Evolutionary conservation across 2,329 filamentous ascomycete species (phyloP).

Genomic region (Verticillium zaregamsianum): DNA sequence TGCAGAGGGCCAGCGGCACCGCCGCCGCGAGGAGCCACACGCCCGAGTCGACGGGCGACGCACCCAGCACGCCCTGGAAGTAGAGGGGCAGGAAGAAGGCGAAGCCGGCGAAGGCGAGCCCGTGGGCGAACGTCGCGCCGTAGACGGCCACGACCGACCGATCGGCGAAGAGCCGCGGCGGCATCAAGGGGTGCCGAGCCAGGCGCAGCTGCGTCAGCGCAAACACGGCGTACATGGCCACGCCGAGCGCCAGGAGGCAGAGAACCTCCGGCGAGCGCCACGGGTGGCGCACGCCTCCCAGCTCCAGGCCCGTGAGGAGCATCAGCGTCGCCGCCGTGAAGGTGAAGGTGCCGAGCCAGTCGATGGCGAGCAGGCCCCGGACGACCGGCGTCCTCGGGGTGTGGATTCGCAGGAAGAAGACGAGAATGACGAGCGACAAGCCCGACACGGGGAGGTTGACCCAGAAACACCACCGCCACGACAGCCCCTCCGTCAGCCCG

Average conservation of each 20-base stretch:
- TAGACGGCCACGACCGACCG: slow-evolving; percentile 64
- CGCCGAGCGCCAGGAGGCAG: slow-evolving; percentile 72
- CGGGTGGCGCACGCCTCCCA: slow-evolving; percentile 71
- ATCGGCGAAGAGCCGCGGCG: slow-evolving; percentile 64
- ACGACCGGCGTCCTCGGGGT: slow-evolving; percentile 56
- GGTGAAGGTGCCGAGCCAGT: slow-evolving; percentile 51
- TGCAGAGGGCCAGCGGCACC: slow-evolving; percentile 60
- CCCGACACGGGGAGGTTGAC: slow-evolving; percentile 55
- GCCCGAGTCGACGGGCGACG: slow-evolving; percentile 65
- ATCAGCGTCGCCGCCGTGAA: slow-evolving; percentile 78
- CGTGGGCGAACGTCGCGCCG: slow-evolving; percentile 66
- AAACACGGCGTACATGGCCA: slow-evolving; percentile 61
- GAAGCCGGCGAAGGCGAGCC: slow-evolving; percentile 71
- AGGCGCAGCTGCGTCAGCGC: slow-evolving; percentile 68
- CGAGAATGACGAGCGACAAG: slow-evolving; percentile 40
- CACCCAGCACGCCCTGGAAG: slow-evolving; percentile 71
- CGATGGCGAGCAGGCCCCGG: slow-evolving; percentile 59
- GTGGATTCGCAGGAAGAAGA: slow-evolving; percentile 61
- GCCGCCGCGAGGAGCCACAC: slow-evolving; percentile 71
- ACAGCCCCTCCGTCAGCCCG: slow-evolving; percentile 57
- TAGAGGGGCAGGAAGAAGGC: slow-evolving; percentile 83
- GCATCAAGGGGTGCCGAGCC: slow-evolving; percentile 75
- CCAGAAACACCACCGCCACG: slow-evolving; percentile 69
- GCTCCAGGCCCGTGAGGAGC: slow-evolving; percentile 81
- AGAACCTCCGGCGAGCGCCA: slow-evolving; percentile 74